These are phyloP conservation scores for Neonectria ditissima DNA, from an alignment of 2,329 filamentous ascomycete genomes.

Conservation along the genomic window DNA sequence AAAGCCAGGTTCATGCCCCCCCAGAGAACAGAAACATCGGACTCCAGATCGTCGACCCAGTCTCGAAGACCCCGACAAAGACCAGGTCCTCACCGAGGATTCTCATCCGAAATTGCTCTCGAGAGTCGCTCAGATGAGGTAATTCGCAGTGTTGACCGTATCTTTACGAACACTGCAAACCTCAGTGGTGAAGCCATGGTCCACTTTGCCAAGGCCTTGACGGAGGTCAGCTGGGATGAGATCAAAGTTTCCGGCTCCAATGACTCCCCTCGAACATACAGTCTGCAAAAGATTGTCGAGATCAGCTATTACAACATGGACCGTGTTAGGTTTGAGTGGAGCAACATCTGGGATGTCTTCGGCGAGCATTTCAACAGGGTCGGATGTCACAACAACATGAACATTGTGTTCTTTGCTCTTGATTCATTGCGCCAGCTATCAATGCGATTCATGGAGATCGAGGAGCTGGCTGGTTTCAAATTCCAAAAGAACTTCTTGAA, in stretches of 20 bases:
- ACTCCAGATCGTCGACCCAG: conserved; percentile 76
- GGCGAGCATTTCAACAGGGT: conserved; percentile 99
- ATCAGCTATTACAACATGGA: conserved; percentile 99
- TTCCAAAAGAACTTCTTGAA: conserved; percentile 99
- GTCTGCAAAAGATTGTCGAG: conserved; percentile 96
- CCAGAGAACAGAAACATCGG: conserved; percentile 63
- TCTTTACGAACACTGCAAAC: conserved; percentile 96
- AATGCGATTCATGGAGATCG: conserved; percentile 99
- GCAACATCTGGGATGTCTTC: conserved; percentile 96
- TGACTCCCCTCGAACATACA: conserved; percentile 95
- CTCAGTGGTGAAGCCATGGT: conserved; percentile 95
- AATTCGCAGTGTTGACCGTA: conserved; percentile 90
- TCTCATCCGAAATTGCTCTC: conserved; percentile 84
- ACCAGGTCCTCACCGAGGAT: conserved; percentile 72
- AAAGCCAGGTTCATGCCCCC: conserved; percentile 79
- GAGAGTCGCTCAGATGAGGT: conserved; percentile 95
- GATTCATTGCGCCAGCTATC: conserved; percentile 95
- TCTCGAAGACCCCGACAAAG: conserved; percentile 64
- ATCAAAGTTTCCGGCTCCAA: conserved; percentile 97
- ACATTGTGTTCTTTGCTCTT: conserved; percentile 96
- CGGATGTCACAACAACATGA: conserved; percentile 95
- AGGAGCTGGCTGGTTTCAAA: conserved; percentile 97
- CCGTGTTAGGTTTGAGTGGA: conserved; percentile 98
- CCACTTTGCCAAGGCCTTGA: conserved; percentile 91
- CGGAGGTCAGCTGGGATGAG: conserved; percentile 98